phyloP scores from a whole-genome alignment of 768 basidiomycete species.

The Mycena olivaceomarginata region DNA sequence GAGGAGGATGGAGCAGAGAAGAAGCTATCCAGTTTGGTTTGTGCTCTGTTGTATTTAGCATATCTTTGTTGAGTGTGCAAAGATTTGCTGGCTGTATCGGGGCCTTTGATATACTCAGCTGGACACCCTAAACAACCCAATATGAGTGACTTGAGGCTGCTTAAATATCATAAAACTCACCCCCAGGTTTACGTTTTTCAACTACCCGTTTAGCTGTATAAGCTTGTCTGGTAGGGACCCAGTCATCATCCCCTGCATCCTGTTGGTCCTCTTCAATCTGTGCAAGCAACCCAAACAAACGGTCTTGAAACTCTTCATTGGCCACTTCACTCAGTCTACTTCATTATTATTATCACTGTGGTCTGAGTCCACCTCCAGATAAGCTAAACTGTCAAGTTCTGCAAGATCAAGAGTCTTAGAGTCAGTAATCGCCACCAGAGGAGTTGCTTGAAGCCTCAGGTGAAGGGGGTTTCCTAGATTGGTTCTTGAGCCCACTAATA shows the following conservation, averaged over 20 bases:
- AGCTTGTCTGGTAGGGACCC: constrained; percentile 6
- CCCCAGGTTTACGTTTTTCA: constrained; percentile 10
- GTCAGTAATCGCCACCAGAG: no score
- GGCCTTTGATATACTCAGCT: neutral
- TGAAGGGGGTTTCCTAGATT: no score
- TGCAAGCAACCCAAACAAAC: constrained; percentile 2
- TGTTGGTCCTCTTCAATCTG: constrained; percentile 6
- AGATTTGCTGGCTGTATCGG: neutral
- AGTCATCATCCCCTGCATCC: neutral
- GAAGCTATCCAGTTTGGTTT: no score
- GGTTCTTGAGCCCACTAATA: neutral
- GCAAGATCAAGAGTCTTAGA: no score
- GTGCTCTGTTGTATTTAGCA: no score
- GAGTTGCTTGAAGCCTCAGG: no score
- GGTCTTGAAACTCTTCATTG: neutral
- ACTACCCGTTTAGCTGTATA: neutral
- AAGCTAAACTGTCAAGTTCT: neutral
- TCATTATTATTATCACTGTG: neutral
- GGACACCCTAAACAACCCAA: neutral
- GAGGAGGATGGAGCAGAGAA: no score
- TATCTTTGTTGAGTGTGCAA: no score
- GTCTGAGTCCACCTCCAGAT: constrained; percentile 16
- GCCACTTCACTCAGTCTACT: neutral
- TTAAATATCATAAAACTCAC: constrained; percentile 1
- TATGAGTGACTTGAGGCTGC: neutral